Evolutionary conservation across 2,329 filamentous ascomycete species (phyloP).

Genomic region (Herpotrichia juniperi): DNA sequence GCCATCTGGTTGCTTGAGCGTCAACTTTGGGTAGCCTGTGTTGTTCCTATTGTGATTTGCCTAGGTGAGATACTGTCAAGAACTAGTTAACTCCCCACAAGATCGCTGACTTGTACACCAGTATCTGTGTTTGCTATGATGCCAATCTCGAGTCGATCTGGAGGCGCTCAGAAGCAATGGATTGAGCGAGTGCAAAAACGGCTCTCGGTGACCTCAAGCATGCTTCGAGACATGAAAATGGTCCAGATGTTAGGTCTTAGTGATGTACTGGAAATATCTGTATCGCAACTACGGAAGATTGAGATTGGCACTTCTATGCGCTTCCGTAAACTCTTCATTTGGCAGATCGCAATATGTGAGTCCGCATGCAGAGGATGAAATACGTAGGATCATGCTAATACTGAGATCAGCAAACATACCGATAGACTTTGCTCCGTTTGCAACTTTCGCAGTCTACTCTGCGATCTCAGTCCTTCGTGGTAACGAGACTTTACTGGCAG

Average conservation of each 20-base stretch:
- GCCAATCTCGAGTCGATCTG: not conserved
- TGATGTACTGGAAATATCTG: not conserved
- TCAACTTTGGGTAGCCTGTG: not conserved
- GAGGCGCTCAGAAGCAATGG: slow-evolving; percentile 29
- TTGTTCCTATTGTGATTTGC: not conserved
- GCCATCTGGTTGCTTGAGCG: not conserved
- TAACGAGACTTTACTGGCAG: not conserved
- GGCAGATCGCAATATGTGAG: not conserved
- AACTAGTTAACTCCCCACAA: too few relatives aligned
- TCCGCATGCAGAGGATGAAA: not conserved
- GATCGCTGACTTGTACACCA: not conserved
- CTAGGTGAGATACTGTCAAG: too few relatives aligned
- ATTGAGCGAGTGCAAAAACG: slow-evolving; percentile 45
- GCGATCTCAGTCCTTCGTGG: not conserved
- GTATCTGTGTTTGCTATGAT: not conserved
- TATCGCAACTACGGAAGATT: not conserved
- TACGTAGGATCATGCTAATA: not conserved
- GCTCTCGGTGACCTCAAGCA: slow-evolving; percentile 36
- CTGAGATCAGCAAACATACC: not conserved
- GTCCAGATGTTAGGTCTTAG: slow-evolving; percentile 44
- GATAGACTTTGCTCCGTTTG: not conserved
- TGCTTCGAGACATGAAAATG: slow-evolving; percentile 45
- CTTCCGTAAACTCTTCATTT: not conserved
- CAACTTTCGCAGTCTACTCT: not conserved
- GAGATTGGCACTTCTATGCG: not conserved